Evolutionary conservation across 2,329 filamentous ascomycete species (phyloP), one percentile per base, ranked within the genome.

Genomic region (Alternaria conjuncta): DNA sequence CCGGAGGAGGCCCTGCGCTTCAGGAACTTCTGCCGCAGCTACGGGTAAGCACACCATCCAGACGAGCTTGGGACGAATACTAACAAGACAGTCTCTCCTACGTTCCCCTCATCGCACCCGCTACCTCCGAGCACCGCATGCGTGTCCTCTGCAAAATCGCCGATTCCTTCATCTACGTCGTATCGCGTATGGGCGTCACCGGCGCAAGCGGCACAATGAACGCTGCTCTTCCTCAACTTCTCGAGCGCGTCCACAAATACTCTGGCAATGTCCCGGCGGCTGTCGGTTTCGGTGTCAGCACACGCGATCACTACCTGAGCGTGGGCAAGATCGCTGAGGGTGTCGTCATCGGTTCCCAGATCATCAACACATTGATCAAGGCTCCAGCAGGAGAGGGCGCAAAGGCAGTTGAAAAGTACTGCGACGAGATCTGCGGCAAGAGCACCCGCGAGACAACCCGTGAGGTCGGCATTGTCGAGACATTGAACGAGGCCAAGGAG

Each of bases 121-220:
- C 94, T 11, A 98, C 96, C 2, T 97, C 94, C 7, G 94, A 97
- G 73, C 86, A 89, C 69, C 92, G 96, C 75, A 97, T 99, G 94
- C 95, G 92, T 83, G 87, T 97, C 44, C 90, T 99, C 12, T 99
- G 96, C 87, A 90, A 93, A 80, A 95, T 99, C 67, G 96, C 96
- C 76, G 95, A 98, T 82, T 97, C 94, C 4, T 99, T 98, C 84
- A 97, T 99, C 82, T 99, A 99, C 80, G 94, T 99, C 65, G 96
- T 99, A 60, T 98, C 95, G 25, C 88, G 95, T 73, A 96, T 97
- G 91, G 96, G 96, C 73, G 95, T 98, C 60, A 99, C 96, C 10
- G 96, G 96, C 73, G 96, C 94, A 13, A 90, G 90, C 1, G 94
- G 94, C 32, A 89, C 89, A 25, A 83, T 99, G 75, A 97, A 93